A percentile compares a stretch with the other conserved stretches of the same genome.
These are phyloP conservation scores for Monoraphidium neglectum DNA, from an alignment of 139 green algal genomes.

Conservation along the genomic window DNA sequence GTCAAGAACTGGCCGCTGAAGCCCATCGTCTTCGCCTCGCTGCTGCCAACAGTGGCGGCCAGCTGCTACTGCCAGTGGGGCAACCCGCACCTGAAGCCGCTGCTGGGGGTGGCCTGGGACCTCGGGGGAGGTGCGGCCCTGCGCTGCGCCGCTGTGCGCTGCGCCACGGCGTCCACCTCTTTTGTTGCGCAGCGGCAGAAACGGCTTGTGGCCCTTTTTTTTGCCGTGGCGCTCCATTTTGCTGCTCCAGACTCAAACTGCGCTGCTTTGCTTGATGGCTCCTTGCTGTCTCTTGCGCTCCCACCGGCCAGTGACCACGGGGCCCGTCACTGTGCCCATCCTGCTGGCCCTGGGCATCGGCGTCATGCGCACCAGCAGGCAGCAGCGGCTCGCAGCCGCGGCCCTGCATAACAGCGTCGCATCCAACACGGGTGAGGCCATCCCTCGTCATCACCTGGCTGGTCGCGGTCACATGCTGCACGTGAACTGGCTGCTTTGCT, in stretches of 20 bases:
- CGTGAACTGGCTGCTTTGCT: no score
- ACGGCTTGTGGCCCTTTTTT: no score
- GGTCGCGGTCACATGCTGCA: no score
- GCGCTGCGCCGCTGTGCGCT: background rate
- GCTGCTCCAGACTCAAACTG: no score
- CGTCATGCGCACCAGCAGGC: constrained; percentile 37
- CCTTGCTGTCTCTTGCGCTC: no score
- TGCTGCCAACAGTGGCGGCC: constrained; percentile 41
- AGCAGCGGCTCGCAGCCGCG: constrained; percentile 28
- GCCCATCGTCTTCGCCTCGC: constrained; percentile 35
- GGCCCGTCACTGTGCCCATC: constrained; percentile 52
- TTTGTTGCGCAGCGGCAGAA: no score
- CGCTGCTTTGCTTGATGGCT: background rate
- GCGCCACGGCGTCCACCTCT: no score
- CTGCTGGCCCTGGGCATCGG: constrained; percentile 51
- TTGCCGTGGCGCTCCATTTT: no score
- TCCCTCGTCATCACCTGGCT: background rate
- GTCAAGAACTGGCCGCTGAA: constrained; percentile 43
- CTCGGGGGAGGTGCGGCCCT: constrained; percentile 36
- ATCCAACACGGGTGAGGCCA: constrained; percentile 11
- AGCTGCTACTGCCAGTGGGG: constrained; percentile 64
- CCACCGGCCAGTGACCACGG: constrained; percentile 46
- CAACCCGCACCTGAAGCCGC: constrained; percentile 42
- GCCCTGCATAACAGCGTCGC: constrained; percentile 33
- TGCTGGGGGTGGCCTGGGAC: constrained; percentile 48